Evolutionary conservation across 208 protist species (phyloP), one percentile per base, ranked within the genome.

Genomic region (Trypanosoma lewisi): DNA sequence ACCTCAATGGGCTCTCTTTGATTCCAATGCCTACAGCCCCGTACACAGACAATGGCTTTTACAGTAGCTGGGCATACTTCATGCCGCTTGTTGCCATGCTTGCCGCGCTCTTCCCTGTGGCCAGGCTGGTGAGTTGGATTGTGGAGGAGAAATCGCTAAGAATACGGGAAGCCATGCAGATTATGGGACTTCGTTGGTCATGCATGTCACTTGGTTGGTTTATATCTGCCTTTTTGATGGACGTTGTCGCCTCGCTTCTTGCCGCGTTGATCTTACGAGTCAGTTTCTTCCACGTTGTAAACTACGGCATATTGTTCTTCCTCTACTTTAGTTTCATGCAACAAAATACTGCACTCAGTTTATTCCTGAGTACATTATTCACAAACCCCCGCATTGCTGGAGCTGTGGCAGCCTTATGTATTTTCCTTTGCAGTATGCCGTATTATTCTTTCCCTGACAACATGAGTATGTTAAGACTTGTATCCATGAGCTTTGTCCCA

Each of bases 121-220:
- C 80, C 17, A 78, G 70, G 49, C 70, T 91, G 33, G 77, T 85
- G 57, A 72, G 67, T 61, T 63, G 76, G 39, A 83, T 95, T 55
- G 87, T 93, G 27, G 72, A 85, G 49, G 89, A 95, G 71, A 95
- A 95, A 77, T 59, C 78, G 25, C 63, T 74, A 37, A 73, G 80
- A 37, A 83, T 93, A 66, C 83, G 86, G 28, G 86, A 93, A 69
- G 77, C 80, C 36, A 95, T 95, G 89, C 75, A 91, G 37, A 91
- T 95, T 70, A 95, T 95, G 89, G 89, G 86, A 33, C 72, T 95
- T 48, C 78, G 83, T 42, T 85, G 72, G 52, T 80, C 73, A 2
- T 89, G 77, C 64, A 65, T 91, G 64, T 81, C 85, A 44, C 47
- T 75, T 34, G 82, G 85, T 19, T 95, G 89, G 89, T 89, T 80